Evolutionary conservation across 2,329 filamentous ascomycete genomes (phyloP).

Genomic region (Botrytis squamosa): DNA sequence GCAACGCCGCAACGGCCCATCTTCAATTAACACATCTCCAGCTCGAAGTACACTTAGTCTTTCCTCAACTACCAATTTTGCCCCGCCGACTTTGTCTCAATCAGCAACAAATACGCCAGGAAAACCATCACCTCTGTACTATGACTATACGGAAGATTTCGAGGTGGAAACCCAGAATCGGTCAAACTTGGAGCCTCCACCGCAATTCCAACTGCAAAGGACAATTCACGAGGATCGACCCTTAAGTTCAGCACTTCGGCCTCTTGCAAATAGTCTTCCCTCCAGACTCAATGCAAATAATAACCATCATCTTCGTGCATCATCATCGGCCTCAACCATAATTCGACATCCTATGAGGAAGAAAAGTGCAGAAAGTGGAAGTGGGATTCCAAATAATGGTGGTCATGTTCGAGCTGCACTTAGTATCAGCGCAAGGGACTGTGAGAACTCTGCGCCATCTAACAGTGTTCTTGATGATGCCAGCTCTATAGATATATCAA

Average conservation of each 20-base stretch:
- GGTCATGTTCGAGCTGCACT: background rate
- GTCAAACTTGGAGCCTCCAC: conserved; percentile 28
- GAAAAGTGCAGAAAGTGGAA: background rate
- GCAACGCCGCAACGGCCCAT: conserved; percentile 27
- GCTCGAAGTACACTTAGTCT: conserved; percentile 37
- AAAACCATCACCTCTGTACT: conserved; percentile 38
- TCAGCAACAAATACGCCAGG: conserved; percentile 36
- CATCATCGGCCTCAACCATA: conserved; percentile 26
- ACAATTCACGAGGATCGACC: conserved; percentile 37
- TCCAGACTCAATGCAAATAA: conserved; percentile 16
- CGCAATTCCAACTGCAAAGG: conserved; percentile 35
- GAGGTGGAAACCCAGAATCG: conserved; percentile 32
- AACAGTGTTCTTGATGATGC: conserved; percentile 19
- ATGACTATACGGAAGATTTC: conserved; percentile 41
- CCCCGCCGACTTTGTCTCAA: conserved; percentile 23
- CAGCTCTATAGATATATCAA: conserved; percentile 25
- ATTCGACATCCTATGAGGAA: conserved; percentile 20
- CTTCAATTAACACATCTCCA: conserved; percentile 36
- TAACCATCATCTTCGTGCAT: conserved; percentile 23
- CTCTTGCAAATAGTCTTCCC: conserved; percentile 15
- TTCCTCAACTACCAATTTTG: conserved; percentile 36
- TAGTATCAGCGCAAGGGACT: background rate
- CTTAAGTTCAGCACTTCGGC: conserved; percentile 27
- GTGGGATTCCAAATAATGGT: background rate
- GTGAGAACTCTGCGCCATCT: background rate